These are phyloP conservation scores for Pisolithus thermaeus DNA, from an alignment of 1,284 basidiomycete species.

Conservation along the genomic window DNA sequence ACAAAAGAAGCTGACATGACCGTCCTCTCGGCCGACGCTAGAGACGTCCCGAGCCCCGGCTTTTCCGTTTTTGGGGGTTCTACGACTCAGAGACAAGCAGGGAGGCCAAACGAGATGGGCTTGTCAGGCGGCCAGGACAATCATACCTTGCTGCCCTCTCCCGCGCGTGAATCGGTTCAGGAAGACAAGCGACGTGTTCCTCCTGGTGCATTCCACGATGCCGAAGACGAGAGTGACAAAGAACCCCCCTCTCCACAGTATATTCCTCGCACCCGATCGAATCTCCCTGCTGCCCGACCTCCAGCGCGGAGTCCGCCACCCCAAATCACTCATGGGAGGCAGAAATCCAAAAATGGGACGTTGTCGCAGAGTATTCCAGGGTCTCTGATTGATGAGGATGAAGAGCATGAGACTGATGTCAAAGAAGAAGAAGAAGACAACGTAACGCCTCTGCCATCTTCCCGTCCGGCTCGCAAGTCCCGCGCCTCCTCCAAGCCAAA, in stretches of 20 bases:
- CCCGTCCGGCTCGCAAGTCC: conserved; percentile 23
- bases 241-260: conserved; percentile 11
- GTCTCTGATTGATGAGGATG: conserved; percentile 46
- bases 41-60: conserved; percentile 17
- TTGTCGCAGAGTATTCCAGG: conserved; percentile 48
- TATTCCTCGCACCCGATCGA: conserved; percentile 8
- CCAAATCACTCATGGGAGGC: background rate
- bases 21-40: conserved; percentile 6
- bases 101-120: background rate
- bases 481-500: conserved; percentile 5
- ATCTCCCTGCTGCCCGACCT: background rate
- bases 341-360: conserved; percentile 21
- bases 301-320: conserved; percentile 1
- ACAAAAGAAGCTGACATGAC: conserved; percentile 20
- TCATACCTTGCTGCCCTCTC: conserved; percentile 1
- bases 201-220: conserved; percentile 20
- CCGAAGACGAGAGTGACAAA: conserved; percentile 15
- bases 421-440: conserved; percentile 35
- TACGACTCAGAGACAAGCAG: conserved; percentile 1
- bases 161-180: conserved; percentile 3
- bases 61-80: conserved; percentile 27
- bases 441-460: conserved; percentile 45
- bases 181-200: conserved; percentile 12
- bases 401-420: conserved; percentile 25
- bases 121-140: background rate